Conservation (phyloP, 805 yeast species). For the Cyberlindnera subsufficiens region DNA sequence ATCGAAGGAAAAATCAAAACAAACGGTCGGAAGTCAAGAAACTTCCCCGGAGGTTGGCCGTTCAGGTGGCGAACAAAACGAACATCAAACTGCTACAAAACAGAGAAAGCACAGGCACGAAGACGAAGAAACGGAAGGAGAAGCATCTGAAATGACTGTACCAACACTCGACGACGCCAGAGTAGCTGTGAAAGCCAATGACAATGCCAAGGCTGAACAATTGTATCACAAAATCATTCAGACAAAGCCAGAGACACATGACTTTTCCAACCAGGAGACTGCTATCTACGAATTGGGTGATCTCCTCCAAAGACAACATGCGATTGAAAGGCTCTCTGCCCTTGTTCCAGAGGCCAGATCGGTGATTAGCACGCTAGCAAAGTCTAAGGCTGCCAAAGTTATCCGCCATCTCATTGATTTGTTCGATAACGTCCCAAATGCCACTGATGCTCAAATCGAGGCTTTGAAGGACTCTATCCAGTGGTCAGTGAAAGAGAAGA, state of each 20-base stretch:
- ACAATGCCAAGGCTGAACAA: constrained; percentile 53
- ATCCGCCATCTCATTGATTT: constrained; percentile 76
- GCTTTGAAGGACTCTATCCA: constrained; percentile 76
- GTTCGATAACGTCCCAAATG: constrained; percentile 56
- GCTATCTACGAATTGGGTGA: constrained; percentile 67
- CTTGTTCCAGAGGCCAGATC: constrained; percentile 65
- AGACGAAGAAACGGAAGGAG: neutral
- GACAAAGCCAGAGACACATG: constrained; percentile 21
- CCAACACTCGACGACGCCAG: constrained; percentile 53
- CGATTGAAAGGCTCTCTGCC: constrained; percentile 45
- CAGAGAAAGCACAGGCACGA: neutral
- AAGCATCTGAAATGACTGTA: constrained; percentile 11
- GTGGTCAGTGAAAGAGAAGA: constrained; percentile 80
- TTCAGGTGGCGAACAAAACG: constrained; percentile 2
- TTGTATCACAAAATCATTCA: constrained; percentile 48
- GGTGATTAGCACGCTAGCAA: constrained; percentile 76
- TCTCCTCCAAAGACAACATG: constrained; percentile 47
- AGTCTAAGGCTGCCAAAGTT: constrained; percentile 91
- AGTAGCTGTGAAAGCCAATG: constrained; percentile 35
- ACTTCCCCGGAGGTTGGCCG: too few species aligned
- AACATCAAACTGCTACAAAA: neutral
- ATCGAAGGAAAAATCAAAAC: neutral
- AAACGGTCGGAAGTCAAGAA: neutral
- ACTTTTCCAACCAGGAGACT: constrained; percentile 22
- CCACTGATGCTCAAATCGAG: constrained; percentile 63